Evolutionary conservation across 2,329 filamentous ascomycete genomes (phyloP).

Genomic region (Chaetomiaceae sp.): DNA sequence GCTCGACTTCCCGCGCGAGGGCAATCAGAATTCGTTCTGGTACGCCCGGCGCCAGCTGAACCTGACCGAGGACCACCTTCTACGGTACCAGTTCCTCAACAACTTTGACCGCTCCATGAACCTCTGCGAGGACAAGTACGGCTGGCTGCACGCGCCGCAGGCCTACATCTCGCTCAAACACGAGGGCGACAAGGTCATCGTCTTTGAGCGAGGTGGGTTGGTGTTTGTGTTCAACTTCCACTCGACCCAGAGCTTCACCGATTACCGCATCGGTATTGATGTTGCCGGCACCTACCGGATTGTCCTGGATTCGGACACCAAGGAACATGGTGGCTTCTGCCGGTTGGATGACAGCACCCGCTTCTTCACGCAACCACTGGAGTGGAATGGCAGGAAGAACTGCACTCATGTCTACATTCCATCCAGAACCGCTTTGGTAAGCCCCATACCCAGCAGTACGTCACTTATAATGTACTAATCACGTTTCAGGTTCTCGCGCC

Average conservation of each 20-base stretch:
- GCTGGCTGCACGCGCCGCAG: conserved; percentile 81
- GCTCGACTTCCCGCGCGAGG: conserved; percentile 94
- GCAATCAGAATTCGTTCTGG: conserved; percentile 90
- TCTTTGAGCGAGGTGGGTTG: conserved; percentile 87
- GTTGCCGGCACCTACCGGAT: conserved; percentile 79
- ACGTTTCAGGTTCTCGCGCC: conserved; percentile 28
- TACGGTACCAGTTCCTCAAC: conserved; percentile 89
- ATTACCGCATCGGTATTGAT: conserved; percentile 90
- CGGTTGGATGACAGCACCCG: conserved; percentile 74
- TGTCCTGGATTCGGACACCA: conserved; percentile 75
- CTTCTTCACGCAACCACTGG: conserved; percentile 87
- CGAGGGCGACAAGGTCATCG: conserved; percentile 87
- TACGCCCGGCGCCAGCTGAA: conserved; percentile 93
- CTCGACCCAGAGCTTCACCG: conserved; percentile 74
- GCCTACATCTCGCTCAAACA: conserved; percentile 94
- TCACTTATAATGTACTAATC: not conserved
- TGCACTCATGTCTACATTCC: conserved; percentile 92
- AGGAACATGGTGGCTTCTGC: conserved; percentile 72
- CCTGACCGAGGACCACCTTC: conserved; percentile 75
- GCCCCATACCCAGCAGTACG: too few species aligned
- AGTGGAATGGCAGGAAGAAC: conserved; percentile 87
- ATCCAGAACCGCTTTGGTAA: conserved; percentile 74
- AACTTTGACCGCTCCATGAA: conserved; percentile 95
- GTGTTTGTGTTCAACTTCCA: conserved; percentile 98
- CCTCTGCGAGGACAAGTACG: conserved; percentile 76